Conservation (phyloP, 228 moss, liverwort and hornwort genomes). For the Sphagnum magellanicum region DNA sequence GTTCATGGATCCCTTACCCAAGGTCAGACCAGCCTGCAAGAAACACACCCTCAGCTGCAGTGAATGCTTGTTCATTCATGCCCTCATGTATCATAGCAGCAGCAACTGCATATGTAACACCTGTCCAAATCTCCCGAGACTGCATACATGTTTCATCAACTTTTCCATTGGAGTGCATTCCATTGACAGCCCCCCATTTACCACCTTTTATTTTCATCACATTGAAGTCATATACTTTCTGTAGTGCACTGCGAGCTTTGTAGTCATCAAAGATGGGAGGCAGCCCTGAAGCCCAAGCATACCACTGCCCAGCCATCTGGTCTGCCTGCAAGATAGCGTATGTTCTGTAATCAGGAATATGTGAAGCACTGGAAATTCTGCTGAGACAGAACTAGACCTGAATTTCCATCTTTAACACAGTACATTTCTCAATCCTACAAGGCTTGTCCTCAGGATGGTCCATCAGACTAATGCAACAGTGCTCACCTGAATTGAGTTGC, state of each 20-base stretch:
- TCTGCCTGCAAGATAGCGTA: constrained; percentile 42
- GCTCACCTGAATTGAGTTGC: constrained; percentile 74
- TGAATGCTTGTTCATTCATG: constrained; percentile 89
- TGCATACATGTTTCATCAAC: constrained; percentile 98
- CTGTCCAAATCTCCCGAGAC: constrained; percentile 97
- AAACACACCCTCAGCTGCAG: constrained; percentile 87
- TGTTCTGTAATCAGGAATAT: too few relatives aligned
- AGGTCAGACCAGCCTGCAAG: constrained; percentile 91
- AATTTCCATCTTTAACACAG: too few relatives aligned
- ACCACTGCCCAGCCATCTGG: constrained; percentile 99
- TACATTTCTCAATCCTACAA: too few relatives aligned
- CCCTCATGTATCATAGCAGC: constrained; percentile 98
- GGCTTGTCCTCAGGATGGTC: too few relatives aligned
- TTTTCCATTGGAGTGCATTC: constrained; percentile 86
- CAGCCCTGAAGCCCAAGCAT: constrained; percentile 91
- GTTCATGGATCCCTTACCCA: constrained; percentile 39
- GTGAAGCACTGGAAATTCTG: too few relatives aligned
- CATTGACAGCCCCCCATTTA: constrained; percentile 90
- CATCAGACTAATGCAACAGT: background rate
- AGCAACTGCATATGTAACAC: constrained; percentile 84
- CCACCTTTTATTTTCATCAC: constrained; percentile 90
- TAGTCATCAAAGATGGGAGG: constrained; percentile 91
- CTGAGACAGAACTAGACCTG: too few relatives aligned
- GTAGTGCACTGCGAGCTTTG: constrained; percentile 86
- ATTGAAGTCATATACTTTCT: constrained; percentile 86